These are phyloP conservation scores for Fusarium tjaetaba DNA, from an alignment of 2,329 filamentous ascomycete genomes.

Conservation along the genomic window DNA sequence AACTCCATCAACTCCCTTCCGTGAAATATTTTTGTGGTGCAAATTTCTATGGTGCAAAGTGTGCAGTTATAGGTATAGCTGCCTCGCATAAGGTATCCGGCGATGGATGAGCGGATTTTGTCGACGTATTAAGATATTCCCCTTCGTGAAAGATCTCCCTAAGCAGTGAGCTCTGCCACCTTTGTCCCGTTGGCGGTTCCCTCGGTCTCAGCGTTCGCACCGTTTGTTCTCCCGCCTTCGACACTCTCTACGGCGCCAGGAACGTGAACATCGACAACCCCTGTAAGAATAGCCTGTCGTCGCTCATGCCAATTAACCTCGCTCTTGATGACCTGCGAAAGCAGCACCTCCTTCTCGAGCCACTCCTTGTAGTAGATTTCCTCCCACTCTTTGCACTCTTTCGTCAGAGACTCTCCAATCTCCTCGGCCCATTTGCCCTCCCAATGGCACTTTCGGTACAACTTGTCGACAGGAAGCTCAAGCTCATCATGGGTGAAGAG, in stretches of 20 bases:
- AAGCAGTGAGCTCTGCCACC: slow-evolving; percentile 4
- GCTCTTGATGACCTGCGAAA: slow-evolving; percentile 75
- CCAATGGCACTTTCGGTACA: slow-evolving; percentile 74
- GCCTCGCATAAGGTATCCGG: neutral
- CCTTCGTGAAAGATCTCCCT: neutral
- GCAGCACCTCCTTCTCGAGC: slow-evolving; percentile 80
- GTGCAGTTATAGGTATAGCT: neutral
- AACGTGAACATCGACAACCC: slow-evolving; percentile 58
- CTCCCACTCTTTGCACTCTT: slow-evolving; percentile 74
- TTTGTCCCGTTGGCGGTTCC: slow-evolving; percentile 12
- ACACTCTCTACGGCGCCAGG: slow-evolving; percentile 44
- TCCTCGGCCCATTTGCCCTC: slow-evolving; percentile 79
- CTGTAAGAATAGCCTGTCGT: slow-evolving; percentile 63
- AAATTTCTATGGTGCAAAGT: slow-evolving; percentile 32
- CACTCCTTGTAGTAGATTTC: slow-evolving; percentile 75
- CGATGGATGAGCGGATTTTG: neutral
- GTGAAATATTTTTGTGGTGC: slow-evolving; percentile 30
- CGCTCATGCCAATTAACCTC: slow-evolving; percentile 74
- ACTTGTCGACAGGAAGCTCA: slow-evolving; percentile 64
- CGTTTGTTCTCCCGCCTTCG: slow-evolving; percentile 40
- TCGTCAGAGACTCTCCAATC: slow-evolving; percentile 70
- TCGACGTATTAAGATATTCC: neutral
- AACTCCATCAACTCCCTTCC: slow-evolving; percentile 42
- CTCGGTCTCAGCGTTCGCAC: slow-evolving; percentile 27
- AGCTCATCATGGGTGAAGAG: slow-evolving; percentile 75